Conservation (phyloP, 805 yeast genomes). For the Alloascoidea hylecoeti region DNA sequence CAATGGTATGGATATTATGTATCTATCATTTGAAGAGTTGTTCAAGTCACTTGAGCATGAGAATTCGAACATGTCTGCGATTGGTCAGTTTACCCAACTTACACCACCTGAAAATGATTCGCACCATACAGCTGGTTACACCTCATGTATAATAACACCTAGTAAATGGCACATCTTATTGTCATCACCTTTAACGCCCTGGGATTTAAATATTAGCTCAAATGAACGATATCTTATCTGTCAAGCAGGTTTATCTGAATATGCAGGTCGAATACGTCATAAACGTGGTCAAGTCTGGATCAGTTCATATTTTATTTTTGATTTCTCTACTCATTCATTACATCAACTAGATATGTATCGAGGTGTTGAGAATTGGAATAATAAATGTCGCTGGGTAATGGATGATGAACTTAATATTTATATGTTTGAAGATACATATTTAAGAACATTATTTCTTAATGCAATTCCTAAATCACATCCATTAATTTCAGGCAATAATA, state of each 20-base stretch:
- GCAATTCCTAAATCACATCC: too few species aligned
- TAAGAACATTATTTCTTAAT: neutral
- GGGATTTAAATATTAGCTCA: neutral
- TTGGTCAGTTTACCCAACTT: neutral
- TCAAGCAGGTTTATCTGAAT: neutral
- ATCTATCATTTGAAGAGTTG: neutral
- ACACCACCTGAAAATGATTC: neutral
- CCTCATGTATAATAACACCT: too few species aligned
- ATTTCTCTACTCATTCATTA: neutral
- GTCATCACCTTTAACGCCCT: neutral
- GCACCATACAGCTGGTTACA: too few species aligned
- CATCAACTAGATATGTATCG: neutral
- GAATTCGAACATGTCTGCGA: neutral
- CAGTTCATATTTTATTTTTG: neutral
- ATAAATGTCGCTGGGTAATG: neutral
- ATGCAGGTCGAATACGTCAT: neutral
- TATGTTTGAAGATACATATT: neutral
- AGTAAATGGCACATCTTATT: neutral
- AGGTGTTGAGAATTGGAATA: neutral
- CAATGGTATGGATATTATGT: neutral
- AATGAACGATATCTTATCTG: neutral
- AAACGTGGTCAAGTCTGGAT: slow-evolving; percentile 1
- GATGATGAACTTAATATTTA: slow-evolving; percentile 1
- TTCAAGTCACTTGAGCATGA: neutral
- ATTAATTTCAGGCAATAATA: neutral